phyloP scores from a whole-genome alignment of 2,329 filamentous ascomycete species.

The Fusarium paranaense region DNA sequence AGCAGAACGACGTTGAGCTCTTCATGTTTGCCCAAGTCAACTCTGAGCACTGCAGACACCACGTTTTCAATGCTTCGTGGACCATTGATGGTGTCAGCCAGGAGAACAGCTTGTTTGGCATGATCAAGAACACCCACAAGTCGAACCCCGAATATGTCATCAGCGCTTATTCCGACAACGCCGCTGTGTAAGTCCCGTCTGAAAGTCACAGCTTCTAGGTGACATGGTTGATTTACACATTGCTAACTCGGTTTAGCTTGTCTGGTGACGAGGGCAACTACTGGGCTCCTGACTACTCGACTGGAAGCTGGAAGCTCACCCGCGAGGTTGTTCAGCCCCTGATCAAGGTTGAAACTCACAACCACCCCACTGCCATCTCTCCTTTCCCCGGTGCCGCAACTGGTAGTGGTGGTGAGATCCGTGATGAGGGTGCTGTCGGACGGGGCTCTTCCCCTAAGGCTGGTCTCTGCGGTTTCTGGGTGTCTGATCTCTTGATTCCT shows the following conservation, averaged over 20 bases:
- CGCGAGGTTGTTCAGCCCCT: slow-evolving; percentile 90
- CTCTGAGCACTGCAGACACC: slow-evolving; percentile 88
- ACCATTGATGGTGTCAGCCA: slow-evolving; percentile 89
- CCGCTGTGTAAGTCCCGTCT: slow-evolving; percentile 73
- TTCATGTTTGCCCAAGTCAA: slow-evolving; percentile 99
- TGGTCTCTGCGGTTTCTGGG: slow-evolving; percentile 91
- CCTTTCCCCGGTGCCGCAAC: slow-evolving; percentile 94
- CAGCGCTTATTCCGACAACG: slow-evolving; percentile 97
- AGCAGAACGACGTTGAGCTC: slow-evolving; percentile 82
- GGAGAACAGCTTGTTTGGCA: slow-evolving; percentile 86
- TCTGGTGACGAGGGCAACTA: slow-evolving; percentile 58
- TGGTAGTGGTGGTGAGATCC: slow-evolving; percentile 93
- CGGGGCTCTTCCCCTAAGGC: slow-evolving; percentile 93
- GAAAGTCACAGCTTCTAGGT: neutral
- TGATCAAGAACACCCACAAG: slow-evolving; percentile 97
- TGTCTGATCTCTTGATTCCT: slow-evolving; percentile 93
- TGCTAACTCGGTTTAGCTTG: slow-evolving; percentile 38
- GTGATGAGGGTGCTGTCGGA: slow-evolving; percentile 94
- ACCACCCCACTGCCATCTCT: slow-evolving; percentile 95
- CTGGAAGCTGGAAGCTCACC: slow-evolving; percentile 86
- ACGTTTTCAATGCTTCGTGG: slow-evolving; percentile 98
- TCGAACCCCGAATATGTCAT: slow-evolving; percentile 84
- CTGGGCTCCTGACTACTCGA: slow-evolving; percentile 90
- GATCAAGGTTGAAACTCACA: slow-evolving; percentile 97
- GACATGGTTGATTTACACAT: neutral